phyloP scores from a whole-genome alignment of 2,329 filamentous ascomycete species.

The Byssochlamys sp. region DNA sequence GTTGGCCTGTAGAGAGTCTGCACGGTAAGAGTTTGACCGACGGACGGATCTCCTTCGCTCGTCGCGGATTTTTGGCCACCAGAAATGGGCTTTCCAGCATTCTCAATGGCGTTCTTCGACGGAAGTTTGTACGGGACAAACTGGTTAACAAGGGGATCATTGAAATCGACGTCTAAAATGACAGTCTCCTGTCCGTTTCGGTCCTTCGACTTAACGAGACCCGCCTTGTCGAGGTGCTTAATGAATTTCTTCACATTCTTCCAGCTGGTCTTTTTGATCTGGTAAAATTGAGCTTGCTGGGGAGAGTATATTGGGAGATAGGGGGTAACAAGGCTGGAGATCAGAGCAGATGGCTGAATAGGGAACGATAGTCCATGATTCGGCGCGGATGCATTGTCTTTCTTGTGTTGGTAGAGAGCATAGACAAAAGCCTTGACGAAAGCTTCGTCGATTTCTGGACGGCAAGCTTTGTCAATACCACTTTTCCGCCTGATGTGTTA shows the following conservation, averaged over 20 bases:
- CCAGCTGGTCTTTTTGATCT: conserved; percentile 62
- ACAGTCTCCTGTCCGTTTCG: conserved; percentile 55
- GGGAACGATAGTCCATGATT: conserved; percentile 53
- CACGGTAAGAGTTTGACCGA: conserved; percentile 37
- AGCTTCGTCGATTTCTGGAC: conserved; percentile 57
- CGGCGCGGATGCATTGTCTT: conserved; percentile 42
- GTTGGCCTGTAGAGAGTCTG: conserved; percentile 49
- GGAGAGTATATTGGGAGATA: conserved; percentile 52
- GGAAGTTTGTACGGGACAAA: conserved; percentile 57
- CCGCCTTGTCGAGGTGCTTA: conserved; percentile 56
- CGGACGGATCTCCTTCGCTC: conserved; percentile 29
- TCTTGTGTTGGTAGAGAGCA: conserved; percentile 51
- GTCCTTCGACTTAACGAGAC: conserved; percentile 56
- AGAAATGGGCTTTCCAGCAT: conserved; percentile 26
- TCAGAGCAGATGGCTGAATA: conserved; percentile 53
- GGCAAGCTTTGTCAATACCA: conserved; percentile 7
- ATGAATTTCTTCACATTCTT: conserved; percentile 63
- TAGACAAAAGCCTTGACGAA: conserved; percentile 58
- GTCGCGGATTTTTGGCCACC: conserved; percentile 18
- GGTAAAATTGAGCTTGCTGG: conserved; percentile 47
- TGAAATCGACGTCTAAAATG: conserved; percentile 56
- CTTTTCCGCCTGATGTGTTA: not conserved
- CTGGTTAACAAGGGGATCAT: conserved; percentile 42
- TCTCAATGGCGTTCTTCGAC: conserved; percentile 44
- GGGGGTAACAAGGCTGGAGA: conserved; percentile 56